Base-by-base conservation (phyloP, 495 filamentous ascomycete genomes). In the Trichoderma erinaceum region DNA sequence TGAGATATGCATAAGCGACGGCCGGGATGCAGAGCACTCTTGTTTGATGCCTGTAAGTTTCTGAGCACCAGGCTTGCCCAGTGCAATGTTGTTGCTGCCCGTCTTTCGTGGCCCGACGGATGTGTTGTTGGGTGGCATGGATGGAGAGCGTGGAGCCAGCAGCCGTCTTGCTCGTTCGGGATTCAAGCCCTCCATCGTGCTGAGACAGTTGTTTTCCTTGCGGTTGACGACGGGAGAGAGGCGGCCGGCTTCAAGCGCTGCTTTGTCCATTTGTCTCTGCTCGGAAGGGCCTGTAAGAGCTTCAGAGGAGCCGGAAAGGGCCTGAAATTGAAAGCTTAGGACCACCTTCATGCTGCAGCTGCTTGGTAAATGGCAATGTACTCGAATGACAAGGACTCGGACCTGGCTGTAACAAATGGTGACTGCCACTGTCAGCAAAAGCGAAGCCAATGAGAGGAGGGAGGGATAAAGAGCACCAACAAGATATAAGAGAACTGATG, bases 61-160 rank as follows among this genome's bases (percentile, higher is more conserved):
- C 11, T 18, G 56, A 35, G 25, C 8, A 25, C 11, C n/a, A 61
- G 27, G 23, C 56, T 10, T 25, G 56, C 56, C 56, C 5, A 61
- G 56, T 6, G 16, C 25, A 12, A 61, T 3, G 8, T 23, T 13
- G 56, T 61, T 61, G 56, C 56, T 61, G 13, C 56, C 56, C 25
- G 56, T 29, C 25, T 16, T 32, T 32, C 56, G 56, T 16, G 56
- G 56, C 27, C 56, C 56, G 16, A 61, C 25, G 1, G 56, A 29
- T 4, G 4, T 4, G 11, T 21, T 61, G 25, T 16, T 32, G 10
- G 25, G 10, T 3, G 56, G 16, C 25, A 29, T 61, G 3, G 27
- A 23, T 23, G 56, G 56, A 61, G 56, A 61, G 56, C 56, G 56
- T 61, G 56, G 56, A 11, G 11, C 23, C 23, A 61, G 56, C 56